Evolutionary conservation across 345 rosid genomes (phyloP).

Genomic region (Excoecaria cochinchinensis): DNA sequence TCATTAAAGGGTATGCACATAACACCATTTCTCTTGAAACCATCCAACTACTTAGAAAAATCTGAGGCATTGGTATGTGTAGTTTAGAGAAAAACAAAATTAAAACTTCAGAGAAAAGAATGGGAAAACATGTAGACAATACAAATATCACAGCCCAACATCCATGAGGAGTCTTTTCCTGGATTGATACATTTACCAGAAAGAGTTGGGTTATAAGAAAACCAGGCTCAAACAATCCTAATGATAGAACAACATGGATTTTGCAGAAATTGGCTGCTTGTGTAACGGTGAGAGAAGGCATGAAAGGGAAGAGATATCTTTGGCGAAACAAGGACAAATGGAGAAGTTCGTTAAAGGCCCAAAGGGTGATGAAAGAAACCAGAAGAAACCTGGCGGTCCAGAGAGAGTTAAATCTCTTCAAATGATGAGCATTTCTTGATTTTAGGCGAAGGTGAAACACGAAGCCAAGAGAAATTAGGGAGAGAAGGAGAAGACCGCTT

Average conservation of each 20-base stretch:
- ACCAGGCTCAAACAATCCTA: conserved; percentile 61
- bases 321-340: conserved; percentile 45
- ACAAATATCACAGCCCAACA: conserved; percentile 40
- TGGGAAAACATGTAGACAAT: conserved; percentile 46
- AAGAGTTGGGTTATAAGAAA: conserved; percentile 54
- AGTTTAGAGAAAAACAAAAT: conserved; percentile 21
- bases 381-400: conserved; percentile 62
- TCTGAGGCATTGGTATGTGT: conserved; percentile 14
- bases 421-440: conserved; percentile 38
- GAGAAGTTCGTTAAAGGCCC: conserved; percentile 46
- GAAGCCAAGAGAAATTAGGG: conserved; percentile 40
- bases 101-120: conserved; percentile 38
- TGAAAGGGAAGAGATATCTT: conserved; percentile 21
- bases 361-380: conserved; percentile 41
- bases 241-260: conserved; percentile 45
- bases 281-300: conserved; percentile 16
- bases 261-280: conserved; percentile 40
- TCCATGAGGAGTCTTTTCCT: conserved; percentile 33
- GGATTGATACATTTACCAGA: conserved; percentile 54
- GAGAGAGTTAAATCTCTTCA: conserved; percentile 54
- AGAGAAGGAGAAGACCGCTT: conserved; percentile 40
- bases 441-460: conserved; percentile 48
- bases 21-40: conserved; percentile 22
- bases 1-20: conserved; percentile 52
- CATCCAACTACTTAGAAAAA: conserved; percentile 30